Evolutionary conservation across 768 basidiomycete genomes (phyloP).

Genomic region (Amanita muscaria): DNA sequence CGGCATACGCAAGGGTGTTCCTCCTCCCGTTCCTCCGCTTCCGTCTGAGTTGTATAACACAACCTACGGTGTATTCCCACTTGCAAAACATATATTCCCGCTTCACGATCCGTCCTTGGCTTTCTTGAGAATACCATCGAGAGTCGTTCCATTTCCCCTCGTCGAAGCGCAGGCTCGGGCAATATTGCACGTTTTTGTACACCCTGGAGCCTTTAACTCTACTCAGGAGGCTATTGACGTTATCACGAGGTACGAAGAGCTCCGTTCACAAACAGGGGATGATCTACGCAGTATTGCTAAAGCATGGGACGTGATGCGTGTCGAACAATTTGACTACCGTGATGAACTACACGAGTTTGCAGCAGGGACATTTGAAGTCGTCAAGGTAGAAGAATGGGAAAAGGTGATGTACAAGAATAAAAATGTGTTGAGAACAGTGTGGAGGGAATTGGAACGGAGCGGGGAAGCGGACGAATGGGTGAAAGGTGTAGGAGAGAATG

Average conservation of each 20-base stretch:
- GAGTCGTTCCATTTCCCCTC: constrained; percentile 66
- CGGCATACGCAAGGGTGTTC: too few species aligned
- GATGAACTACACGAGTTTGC: constrained; percentile 48
- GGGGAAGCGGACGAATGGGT: constrained; percentile 57
- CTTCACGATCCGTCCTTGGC: constrained; percentile 42
- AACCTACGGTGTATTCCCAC: constrained; percentile 57
- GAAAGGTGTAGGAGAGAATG: constrained; percentile 50
- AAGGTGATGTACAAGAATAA: constrained; percentile 45
- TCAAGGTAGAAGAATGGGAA: constrained; percentile 40
- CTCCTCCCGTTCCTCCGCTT: too few species aligned
- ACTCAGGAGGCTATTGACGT: constrained; percentile 40
- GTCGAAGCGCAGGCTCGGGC: constrained; percentile 72
- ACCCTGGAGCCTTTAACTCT: constrained; percentile 41
- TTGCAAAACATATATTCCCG: constrained; percentile 65
- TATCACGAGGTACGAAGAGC: constrained; percentile 36
- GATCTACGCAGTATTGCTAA: constrained; percentile 36
- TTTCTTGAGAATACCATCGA: constrained; percentile 53
- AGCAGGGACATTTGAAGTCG: constrained; percentile 19
- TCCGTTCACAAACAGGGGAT: constrained; percentile 23
- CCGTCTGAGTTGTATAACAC: constrained; percentile 53
- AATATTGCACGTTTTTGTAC: constrained; percentile 43
- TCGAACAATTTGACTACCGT: constrained; percentile 63
- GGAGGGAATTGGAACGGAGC: constrained; percentile 46
- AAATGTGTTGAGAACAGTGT: constrained; percentile 38
- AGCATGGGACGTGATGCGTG: constrained; percentile 45